Evolutionary conservation across 768 basidiomycete species (phyloP).

Genomic region (Pleurotus cornucopiae): DNA sequence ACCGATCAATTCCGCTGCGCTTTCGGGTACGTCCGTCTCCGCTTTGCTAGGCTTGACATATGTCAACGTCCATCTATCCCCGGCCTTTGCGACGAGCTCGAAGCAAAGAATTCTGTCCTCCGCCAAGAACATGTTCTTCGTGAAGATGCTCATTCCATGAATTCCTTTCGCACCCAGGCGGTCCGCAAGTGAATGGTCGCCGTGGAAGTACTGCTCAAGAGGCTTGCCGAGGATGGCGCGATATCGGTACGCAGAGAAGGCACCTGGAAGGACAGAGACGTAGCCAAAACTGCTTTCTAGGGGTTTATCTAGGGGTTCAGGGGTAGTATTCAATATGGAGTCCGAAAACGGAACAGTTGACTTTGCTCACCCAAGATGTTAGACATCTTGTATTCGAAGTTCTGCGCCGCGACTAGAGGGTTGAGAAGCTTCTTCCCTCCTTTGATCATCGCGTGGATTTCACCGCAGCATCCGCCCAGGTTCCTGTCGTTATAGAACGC

Average conservation of each 20-base stretch:
- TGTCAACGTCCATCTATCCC: conserved; percentile 64
- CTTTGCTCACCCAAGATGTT: conserved; percentile 72
- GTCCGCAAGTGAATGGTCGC: conserved; percentile 86
- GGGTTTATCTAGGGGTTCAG: conserved; percentile 65
- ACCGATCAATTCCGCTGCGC: conserved; percentile 68
- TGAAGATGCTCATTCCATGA: conserved; percentile 96
- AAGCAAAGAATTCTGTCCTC: conserved; percentile 63
- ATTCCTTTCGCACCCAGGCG: conserved; percentile 92
- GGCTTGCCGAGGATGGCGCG: conserved; percentile 89
- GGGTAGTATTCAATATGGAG: too few species aligned
- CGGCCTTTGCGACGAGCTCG: conserved; percentile 70
- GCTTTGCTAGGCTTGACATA: conserved; percentile 80
- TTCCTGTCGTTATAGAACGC: conserved; percentile 78
- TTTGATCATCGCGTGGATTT: conserved; percentile 95
- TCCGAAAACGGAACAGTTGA: not conserved
- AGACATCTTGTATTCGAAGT: conserved; percentile 98
- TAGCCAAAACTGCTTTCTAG: conserved; percentile 95
- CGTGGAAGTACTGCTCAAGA: conserved; percentile 82
- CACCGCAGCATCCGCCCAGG: conserved; percentile 82
- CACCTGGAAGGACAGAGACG: conserved; percentile 91
- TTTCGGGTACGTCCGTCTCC: conserved; percentile 74
- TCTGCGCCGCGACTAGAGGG: conserved; percentile 92
- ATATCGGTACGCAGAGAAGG: conserved; percentile 95
- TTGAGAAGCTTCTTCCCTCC: conserved; percentile 89
- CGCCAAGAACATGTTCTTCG: conserved; percentile 72